Conservation (phyloP, 345 rosid genomes). For the Hypericum androsaemum region DNA sequence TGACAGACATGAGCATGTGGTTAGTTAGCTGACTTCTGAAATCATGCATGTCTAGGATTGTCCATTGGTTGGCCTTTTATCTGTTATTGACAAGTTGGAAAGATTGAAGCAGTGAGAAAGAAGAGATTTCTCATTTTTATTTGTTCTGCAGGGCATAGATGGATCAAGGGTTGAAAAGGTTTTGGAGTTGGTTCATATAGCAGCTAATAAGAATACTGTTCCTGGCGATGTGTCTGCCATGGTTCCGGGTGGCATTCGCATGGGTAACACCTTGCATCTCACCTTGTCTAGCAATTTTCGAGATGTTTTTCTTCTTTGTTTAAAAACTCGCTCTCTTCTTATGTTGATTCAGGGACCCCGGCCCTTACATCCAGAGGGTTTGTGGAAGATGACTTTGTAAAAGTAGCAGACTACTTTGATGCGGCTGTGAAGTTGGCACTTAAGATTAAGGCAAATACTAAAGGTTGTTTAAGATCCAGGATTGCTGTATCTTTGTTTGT, state of each 20-base stretch:
- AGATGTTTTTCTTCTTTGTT: not conserved
- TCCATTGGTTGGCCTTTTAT: too few relatives aligned
- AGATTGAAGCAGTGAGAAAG: not conserved
- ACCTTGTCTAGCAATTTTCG: slow-evolving; percentile 6
- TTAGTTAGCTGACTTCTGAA: too few relatives aligned
- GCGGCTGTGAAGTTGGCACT: slow-evolving; percentile 71
- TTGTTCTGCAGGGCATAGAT: slow-evolving; percentile 60
- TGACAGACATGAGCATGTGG: too few relatives aligned
- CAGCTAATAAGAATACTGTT: slow-evolving; percentile 92
- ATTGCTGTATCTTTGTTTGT: too few relatives aligned
- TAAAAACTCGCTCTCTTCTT: slow-evolving; percentile 6
- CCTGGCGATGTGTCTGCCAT: slow-evolving; percentile 96
- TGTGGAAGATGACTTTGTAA: slow-evolving; percentile 73
- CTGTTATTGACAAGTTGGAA: too few relatives aligned
- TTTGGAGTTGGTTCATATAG: slow-evolving; percentile 76
- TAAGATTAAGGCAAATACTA: slow-evolving; percentile 59
- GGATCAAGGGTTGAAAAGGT: slow-evolving; percentile 97
- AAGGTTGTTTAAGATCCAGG: slow-evolving; percentile 53
- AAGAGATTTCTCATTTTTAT: slow-evolving; percentile 3
- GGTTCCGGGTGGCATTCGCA: slow-evolving; percentile 96
- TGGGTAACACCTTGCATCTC: slow-evolving; percentile 46
- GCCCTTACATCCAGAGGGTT: slow-evolving; percentile 97
- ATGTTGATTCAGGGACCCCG: slow-evolving; percentile 61
- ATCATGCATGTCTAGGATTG: too few relatives aligned
- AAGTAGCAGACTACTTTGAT: slow-evolving; percentile 84